Evolutionary conservation across 805 yeast genomes (phyloP).

Genomic region (Zygoascus ofunaensis): DNA sequence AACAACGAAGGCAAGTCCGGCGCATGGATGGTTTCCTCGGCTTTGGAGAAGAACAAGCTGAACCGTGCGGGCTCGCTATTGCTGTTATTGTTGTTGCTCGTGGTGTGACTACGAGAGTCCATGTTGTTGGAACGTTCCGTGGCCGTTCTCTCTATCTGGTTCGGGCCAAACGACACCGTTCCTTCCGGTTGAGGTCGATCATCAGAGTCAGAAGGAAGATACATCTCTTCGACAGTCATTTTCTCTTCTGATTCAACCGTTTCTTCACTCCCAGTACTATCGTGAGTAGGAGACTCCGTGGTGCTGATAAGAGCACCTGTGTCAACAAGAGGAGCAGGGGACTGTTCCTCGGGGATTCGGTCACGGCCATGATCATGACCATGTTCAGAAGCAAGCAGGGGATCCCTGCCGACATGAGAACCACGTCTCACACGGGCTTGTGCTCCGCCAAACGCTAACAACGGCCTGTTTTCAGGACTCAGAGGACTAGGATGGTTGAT

Average conservation of each 20-base stretch:
- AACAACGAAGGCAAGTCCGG: conserved; percentile 76
- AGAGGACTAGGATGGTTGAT: neutral
- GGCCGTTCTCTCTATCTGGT: conserved; percentile 1
- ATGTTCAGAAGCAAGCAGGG: neutral
- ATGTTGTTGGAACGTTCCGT: conserved; percentile 1
- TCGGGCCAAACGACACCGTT: conserved; percentile 1
- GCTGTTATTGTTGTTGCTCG: too few relatives aligned
- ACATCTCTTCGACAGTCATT: neutral
- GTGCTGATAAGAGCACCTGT: neutral
- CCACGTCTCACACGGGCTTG: neutral
- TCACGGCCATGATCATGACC: neutral
- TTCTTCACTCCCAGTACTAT: conserved; percentile 8
- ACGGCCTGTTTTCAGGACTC: neutral
- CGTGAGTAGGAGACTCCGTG: conserved; percentile 1
- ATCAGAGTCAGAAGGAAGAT: neutral
- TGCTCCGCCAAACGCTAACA: neutral
- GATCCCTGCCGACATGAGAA: neutral
- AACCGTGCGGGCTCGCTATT: conserved; percentile 37
- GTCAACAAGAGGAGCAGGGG: neutral
- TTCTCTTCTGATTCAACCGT: conserved; percentile 5
- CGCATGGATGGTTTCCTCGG: conserved; percentile 83
- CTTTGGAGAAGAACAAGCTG: conserved; percentile 70
- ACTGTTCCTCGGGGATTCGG: too few relatives aligned
- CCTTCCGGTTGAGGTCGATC: neutral
- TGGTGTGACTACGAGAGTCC: neutral